Evolutionary conservation across 2,329 filamentous ascomycete genomes (phyloP), one percentile per base, ranked within the genome.

Genomic region (Fusarium begoniae): DNA sequence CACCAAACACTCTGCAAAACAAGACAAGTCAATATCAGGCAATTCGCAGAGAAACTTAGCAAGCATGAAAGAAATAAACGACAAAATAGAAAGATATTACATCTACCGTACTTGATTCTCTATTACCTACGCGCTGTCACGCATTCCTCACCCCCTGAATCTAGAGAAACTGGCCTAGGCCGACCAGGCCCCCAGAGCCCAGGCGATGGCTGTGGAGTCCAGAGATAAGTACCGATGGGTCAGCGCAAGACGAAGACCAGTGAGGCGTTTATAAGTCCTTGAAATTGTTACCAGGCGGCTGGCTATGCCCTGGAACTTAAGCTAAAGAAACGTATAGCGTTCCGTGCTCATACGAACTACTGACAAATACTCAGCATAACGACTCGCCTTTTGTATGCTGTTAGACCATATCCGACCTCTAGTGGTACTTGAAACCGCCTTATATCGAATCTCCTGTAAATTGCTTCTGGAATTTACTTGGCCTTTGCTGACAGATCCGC

Each of bases 361-460:
- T n/a, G n/a, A n/a, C n/a, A n/a, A n/a, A n/a, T n/a, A n/a, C n/a
- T n/a, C n/a, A n/a, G n/a, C n/a, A n/a, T n/a, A n/a, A n/a, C n/a
- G n/a, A n/a, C n/a, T n/a, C n/a, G n/a, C n/a, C n/a, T n/a, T n/a
- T n/a, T n/a, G n/a, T n/a, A n/a, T n/a, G n/a, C n/a, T n/a, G n/a
- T n/a, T n/a, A n/a, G n/a, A n/a, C n/a, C n/a, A n/a, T n/a, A n/a
- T n/a, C n/a, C 32, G 32, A 28, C 18, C 18, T 47, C 8, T 14
- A 20, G 1, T 2, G 18, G 12, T 20, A 18, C 26, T 24, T 20
- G 5, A 22, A 4, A 6, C 24, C 20, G 24, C 18, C 12, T 28
- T 6, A 20, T 15, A 14, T 28, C 4, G 3, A 7, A 12, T 20
- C 5, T 10, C 8, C 14, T 13, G 0, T 20, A 28, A 10, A 3